Evolutionary conservation across 306 rosid genomes (phyloP).

Genomic region (Luffa aegyptiaca): DNA sequence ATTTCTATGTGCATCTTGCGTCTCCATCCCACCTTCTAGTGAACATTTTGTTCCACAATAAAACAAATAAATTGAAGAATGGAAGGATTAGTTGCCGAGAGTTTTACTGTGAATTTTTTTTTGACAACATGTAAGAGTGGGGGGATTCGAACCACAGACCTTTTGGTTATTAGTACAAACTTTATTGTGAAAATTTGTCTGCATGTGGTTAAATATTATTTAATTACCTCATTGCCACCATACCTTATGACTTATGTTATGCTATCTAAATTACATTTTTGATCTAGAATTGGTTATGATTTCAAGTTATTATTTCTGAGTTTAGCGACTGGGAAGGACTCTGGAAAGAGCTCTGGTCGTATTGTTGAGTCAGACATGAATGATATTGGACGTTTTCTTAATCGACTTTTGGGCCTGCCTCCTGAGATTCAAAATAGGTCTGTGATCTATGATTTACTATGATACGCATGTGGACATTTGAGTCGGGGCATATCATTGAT

Average conservation of each 20-base stretch:
- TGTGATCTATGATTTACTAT: slow-evolving; percentile 16
- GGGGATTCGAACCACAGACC: no score
- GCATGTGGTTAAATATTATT: neutral
- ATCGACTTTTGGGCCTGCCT: slow-evolving; percentile 85
- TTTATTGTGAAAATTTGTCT: neutral
- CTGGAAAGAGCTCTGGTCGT: slow-evolving; percentile 61
- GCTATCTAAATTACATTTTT: slow-evolving; percentile 1
- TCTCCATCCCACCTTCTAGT: neutral
- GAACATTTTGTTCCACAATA: neutral
- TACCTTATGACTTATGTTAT: neutral
- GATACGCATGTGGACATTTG: slow-evolving; percentile 16
- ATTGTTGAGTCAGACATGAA: slow-evolving; percentile 94
- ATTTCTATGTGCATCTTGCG: neutral
- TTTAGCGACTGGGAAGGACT: slow-evolving; percentile 64
- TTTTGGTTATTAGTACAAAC: no score
- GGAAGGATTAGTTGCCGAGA: neutral
- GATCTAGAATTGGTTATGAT: slow-evolving; percentile 9
- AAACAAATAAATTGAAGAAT: neutral
- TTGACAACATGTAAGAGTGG: no score
- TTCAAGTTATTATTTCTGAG: slow-evolving; percentile 12
- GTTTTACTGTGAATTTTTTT: neutral
- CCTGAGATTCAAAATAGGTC: slow-evolving; percentile 93
- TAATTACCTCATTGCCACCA: neutral
- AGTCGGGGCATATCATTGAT: slow-evolving; percentile 20
- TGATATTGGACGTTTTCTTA: slow-evolving; percentile 94